Evolutionary conservation across 179 eudicot genomes (phyloP).

Genomic region (Patellifolia procumbens): DNA sequence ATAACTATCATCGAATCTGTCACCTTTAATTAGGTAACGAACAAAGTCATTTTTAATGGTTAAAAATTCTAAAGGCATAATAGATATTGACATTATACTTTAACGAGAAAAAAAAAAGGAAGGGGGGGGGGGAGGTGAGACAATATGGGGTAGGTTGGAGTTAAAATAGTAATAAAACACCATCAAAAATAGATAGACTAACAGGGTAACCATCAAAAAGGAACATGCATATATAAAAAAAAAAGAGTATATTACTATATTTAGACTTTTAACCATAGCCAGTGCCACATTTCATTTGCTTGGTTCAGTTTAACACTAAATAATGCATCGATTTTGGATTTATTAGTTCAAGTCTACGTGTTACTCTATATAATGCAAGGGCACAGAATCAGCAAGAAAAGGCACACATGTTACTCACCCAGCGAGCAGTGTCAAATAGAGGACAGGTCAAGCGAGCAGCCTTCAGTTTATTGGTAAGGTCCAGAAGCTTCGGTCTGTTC

Average conservation of each 20-base stretch:
- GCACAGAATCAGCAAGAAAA: not conserved
- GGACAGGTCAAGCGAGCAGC: constrained; percentile 88
- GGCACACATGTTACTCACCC: constrained; percentile 58
- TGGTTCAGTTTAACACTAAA: not conserved
- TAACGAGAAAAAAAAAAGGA: too few relatives aligned
- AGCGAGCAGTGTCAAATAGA: constrained; percentile 86
- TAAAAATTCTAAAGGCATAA: too few relatives aligned
- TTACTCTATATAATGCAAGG: not conserved
- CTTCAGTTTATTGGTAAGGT: constrained; percentile 75
- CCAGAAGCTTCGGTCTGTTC: constrained; percentile 69
- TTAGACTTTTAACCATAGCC: not conserved
- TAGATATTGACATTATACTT: too few relatives aligned
- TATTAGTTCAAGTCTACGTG: too few relatives aligned
- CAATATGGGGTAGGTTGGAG: too few relatives aligned
- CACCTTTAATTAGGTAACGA: not conserved
- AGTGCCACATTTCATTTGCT: not conserved
- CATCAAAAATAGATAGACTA: too few relatives aligned
- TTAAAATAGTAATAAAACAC: too few relatives aligned
- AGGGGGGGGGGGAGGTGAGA: too few relatives aligned
- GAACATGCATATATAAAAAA: not conserved
- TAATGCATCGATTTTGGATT: not conserved
- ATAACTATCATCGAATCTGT: not conserved
- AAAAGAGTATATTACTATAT: too few relatives aligned
- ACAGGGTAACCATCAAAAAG: too few relatives aligned
- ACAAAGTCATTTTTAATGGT: too few relatives aligned